Conservation (phyloP, 2,329 filamentous ascomycete genomes). For the Microthyrium microscopicum region DNA sequence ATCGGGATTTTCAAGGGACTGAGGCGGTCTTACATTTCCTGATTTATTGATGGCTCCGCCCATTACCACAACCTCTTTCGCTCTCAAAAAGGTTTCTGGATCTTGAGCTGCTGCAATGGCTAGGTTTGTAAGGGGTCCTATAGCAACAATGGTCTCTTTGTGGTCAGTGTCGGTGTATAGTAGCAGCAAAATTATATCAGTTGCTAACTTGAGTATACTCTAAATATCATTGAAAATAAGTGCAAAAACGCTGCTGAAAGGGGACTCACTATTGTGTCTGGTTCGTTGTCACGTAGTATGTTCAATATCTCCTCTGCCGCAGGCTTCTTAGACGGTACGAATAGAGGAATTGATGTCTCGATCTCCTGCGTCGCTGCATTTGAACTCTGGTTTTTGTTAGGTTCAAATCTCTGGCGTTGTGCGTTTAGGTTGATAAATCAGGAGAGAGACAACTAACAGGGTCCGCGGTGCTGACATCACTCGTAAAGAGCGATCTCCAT, state of each 20-base stretch:
- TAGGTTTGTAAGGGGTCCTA: slow-evolving; percentile 87
- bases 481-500: slow-evolving; percentile 3
- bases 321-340: slow-evolving; percentile 56
- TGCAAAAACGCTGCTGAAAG: too few species aligned
- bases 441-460: too few species aligned
- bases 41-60: slow-evolving; percentile 64
- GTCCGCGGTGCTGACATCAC: background rate
- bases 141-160: slow-evolving; percentile 73
- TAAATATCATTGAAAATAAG: too few species aligned
- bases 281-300: slow-evolving; percentile 63
- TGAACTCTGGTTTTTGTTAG: too few species aligned
- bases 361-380: slow-evolving; percentile 21
- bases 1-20: slow-evolving; percentile 3
- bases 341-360: slow-evolving; percentile 29
- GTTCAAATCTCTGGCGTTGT: too few species aligned
- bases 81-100: slow-evolving; percentile 72
- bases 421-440: too few species aligned
- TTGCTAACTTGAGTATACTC: too few species aligned
- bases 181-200: too few species aligned
- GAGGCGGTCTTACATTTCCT: slow-evolving; percentile 46
- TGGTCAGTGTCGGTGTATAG: too few species aligned
- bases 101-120: slow-evolving; percentile 79
- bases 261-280: slow-evolving; percentile 71
- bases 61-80: slow-evolving; percentile 90
- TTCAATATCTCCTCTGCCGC: slow-evolving; percentile 83